phyloP scores from a whole-genome alignment of 345 rosid genomes.

The Atalantia buxifolia region DNA sequence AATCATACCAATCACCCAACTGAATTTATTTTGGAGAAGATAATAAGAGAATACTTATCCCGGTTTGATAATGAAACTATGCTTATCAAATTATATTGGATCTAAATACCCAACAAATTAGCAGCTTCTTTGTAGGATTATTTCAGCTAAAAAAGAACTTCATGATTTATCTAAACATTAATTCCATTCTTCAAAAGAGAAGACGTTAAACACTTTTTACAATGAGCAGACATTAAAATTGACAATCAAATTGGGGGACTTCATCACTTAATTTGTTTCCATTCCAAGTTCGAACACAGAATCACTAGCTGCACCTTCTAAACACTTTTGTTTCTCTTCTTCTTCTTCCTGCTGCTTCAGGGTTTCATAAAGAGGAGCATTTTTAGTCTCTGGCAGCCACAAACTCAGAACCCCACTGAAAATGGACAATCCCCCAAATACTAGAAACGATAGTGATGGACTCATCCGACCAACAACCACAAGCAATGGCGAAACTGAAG shows the following conservation, averaged over 20 bases:
- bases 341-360: slow-evolving; percentile 46
- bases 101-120: too few relatives aligned
- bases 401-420: slow-evolving; percentile 49
- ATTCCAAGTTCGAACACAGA: slow-evolving; percentile 19
- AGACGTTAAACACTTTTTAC: not conserved
- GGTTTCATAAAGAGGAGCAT: slow-evolving; percentile 67
- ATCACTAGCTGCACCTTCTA: not conserved
- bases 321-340: slow-evolving; percentile 26
- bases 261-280: not conserved
- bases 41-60: too few relatives aligned
- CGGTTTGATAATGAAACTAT: too few relatives aligned
- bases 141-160: too few relatives aligned
- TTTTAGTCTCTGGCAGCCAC: slow-evolving; percentile 61
- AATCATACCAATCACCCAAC: too few relatives aligned
- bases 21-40: too few relatives aligned
- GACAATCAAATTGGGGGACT: not conserved
- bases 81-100: too few relatives aligned
- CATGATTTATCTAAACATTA: too few relatives aligned
- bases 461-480: slow-evolving; percentile 57
- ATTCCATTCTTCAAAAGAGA: not conserved
- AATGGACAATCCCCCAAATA: slow-evolving; percentile 52
- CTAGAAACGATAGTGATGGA: slow-evolving; percentile 49
- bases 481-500: slow-evolving; percentile 59
- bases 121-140: too few relatives aligned
- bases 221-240: not conserved